Conservation (phyloP, 108 stramenopile species). For the Conticribra guillardii region DNA sequence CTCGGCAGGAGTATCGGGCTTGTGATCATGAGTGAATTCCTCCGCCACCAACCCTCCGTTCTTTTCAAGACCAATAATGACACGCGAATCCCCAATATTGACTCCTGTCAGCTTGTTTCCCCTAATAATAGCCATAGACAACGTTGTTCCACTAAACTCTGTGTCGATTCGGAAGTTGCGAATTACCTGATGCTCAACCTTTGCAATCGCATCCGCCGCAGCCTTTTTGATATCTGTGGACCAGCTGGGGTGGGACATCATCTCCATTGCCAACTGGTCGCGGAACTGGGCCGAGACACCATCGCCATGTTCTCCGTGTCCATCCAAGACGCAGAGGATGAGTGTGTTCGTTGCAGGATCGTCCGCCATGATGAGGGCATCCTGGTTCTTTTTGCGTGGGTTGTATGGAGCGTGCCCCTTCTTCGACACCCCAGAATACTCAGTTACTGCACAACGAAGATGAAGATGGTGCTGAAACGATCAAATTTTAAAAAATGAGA, state of each 20-base stretch:
- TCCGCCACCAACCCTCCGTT: slow-evolving; percentile 65
- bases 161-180: slow-evolving; percentile 93
- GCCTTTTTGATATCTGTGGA: slow-evolving; percentile 76
- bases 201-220: slow-evolving; percentile 81
- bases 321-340: slow-evolving; percentile 95
- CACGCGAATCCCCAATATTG: slow-evolving; percentile 95
- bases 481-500: not conserved
- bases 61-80: slow-evolving; percentile 81
- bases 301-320: slow-evolving; percentile 98
- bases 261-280: slow-evolving; percentile 84
- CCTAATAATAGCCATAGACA: slow-evolving; percentile 92
- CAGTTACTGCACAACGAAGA: slow-evolving; percentile 85
- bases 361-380: slow-evolving; percentile 96
- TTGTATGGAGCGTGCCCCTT: slow-evolving; percentile 99
- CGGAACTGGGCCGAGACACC: slow-evolving; percentile 92
- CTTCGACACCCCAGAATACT: slow-evolving; percentile 95
- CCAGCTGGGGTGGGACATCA: slow-evolving; percentile 91
- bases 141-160: slow-evolving; percentile 95
- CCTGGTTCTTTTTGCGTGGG: slow-evolving; percentile 98
- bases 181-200: slow-evolving; percentile 88
- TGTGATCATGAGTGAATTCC: slow-evolving; percentile 96
- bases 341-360: slow-evolving; percentile 90
- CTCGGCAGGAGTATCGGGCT: slow-evolving; percentile 96
- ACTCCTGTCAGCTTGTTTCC: slow-evolving; percentile 88
- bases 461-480: slow-evolving; percentile 41